phyloP scores from a whole-genome alignment of 345 rosid species.

The Citrus inodora region DNA sequence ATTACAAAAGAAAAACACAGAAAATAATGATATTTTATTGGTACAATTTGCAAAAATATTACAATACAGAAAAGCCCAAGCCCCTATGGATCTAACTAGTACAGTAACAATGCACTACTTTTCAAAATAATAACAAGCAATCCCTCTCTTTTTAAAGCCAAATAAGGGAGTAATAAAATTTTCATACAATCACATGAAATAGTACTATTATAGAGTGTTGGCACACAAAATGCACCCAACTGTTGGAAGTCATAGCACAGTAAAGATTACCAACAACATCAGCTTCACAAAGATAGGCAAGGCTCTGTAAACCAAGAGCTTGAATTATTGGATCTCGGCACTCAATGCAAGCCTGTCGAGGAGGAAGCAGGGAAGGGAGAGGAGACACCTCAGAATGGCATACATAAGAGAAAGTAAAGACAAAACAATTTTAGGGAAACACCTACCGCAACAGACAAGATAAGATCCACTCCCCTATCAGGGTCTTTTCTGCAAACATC shows the following conservation, averaged over 20 bases:
- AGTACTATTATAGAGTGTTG: not conserved
- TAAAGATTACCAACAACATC: slow-evolving; percentile 75
- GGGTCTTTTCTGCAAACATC: slow-evolving; percentile 84
- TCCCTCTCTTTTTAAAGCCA: not conserved
- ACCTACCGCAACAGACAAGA: slow-evolving; percentile 90
- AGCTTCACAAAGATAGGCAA: slow-evolving; percentile 92
- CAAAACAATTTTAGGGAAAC: slow-evolving; percentile 21
- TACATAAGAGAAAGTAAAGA: slow-evolving; percentile 12
- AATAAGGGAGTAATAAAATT: not conserved
- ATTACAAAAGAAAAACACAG: no score
- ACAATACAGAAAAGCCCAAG: no score
- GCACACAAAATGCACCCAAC: not conserved
- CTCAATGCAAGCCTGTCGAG: slow-evolving; percentile 79
- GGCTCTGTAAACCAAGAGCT: slow-evolving; percentile 92
- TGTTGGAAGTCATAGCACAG: not conserved
- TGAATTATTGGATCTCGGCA: slow-evolving; percentile 62
- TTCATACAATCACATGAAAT: not conserved
- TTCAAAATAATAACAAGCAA: no score
- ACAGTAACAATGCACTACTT: no score
- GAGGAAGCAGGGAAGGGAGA: not conserved
- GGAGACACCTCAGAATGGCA: slow-evolving; percentile 15
- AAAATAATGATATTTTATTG: no score
- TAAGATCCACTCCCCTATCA: slow-evolving; percentile 97
- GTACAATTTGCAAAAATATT: no score
- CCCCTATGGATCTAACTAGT: no score